Base-by-base conservation (phyloP, 1,139 yeast genomes). In the Taphrina sp. region DNA sequence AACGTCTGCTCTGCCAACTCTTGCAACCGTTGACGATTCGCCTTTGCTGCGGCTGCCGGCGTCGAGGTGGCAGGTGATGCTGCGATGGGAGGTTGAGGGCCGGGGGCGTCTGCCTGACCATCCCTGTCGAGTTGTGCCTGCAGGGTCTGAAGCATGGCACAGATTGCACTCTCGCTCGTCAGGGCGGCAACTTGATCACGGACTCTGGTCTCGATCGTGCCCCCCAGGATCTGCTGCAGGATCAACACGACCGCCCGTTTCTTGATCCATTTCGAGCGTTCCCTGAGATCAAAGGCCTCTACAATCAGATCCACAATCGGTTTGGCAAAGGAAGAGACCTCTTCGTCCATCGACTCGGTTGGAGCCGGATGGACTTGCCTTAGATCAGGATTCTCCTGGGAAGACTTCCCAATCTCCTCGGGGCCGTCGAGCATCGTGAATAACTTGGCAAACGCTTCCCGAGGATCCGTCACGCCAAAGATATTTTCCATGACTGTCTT, bases 241-340 rank as follows among this genome's bases (percentile, higher is more conserved):
- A 90, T 80, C 2, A 88, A 82, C 37, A 89, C 76, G 3, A 88
- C 74, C 0, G 96, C 96, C 49, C 90, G 74, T 0, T 96, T 96
- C 56, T 95, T 72, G 1, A 89, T 70, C 95, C 96, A 88, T 58
- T 68, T 68, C 55, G 80, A 81, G 1, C 85, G 75, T 39, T 76
- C 77, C 56, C 82, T 80, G 24, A 87, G 71, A 20, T 86, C 80
- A 69, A 90, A 90, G 0, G 88, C 67, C 0, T 85, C 74, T 19
- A 86, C 77, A 49, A 89, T 75, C 8, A 87, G 67, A 61, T 88
- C 95, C 61, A 94, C 84, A 1, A 90, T 81, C 0, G 96, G 95
- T 64, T 83, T 84, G 7, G 88, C 84, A 69, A 87, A 86, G 0
- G 84, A 74, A 26, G 62, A 66, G 22, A 65, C 66, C 20, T 58